Base-by-base conservation (phyloP, 257 asterid species). In the Gardenia jasminoides region DNA sequence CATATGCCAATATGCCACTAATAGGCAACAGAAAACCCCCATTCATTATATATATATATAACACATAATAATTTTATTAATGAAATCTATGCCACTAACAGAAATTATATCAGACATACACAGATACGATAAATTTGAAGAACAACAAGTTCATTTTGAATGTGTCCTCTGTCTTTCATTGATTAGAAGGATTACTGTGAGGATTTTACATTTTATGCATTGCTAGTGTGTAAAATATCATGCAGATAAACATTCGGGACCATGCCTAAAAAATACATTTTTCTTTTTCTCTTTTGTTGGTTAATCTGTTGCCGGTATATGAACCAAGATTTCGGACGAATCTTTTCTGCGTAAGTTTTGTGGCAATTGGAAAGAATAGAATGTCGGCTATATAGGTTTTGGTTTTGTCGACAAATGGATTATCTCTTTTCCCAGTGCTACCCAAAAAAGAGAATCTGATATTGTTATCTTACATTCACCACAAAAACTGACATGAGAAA, bases 1-100 rank as follows among this genome's bases (percentile, higher is more conserved):
- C 69, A 67, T n/a, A 65, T 70, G 59, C n/a, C 59, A 70, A 67
- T n/a, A 65, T 70, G 59, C n/a, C 59, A 70, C 16, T n/a, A n/a
- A 46, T 41, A 70, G 13, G 69, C 22, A 64, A 64, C 39, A 28
- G 0, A n/a, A 8, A 26, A 62, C 15, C 46, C 24, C 56, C 30
- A 1, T 36, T 36, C 41, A 2, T 36, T 36, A 36, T 36, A 1
- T 36, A 36, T 36, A 36, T 36, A 36, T 36, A 36, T 36, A 36
- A 36, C 4, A 36, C 4, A 36, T 36, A 36, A n/a, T n/a, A n/a
- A n/a, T n/a, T 36, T 1, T 36, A 36, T 36, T 1, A 36, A 36
- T 36, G 2, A 36, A 36, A 36, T 36, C 41, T 36, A 36, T 1
- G 4, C 3, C 4, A 36, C 2, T 36, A 4, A 36, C 41, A 36